Evolutionary conservation across 345 rosid genomes (phyloP).

Genomic region (Linum trigynum): DNA sequence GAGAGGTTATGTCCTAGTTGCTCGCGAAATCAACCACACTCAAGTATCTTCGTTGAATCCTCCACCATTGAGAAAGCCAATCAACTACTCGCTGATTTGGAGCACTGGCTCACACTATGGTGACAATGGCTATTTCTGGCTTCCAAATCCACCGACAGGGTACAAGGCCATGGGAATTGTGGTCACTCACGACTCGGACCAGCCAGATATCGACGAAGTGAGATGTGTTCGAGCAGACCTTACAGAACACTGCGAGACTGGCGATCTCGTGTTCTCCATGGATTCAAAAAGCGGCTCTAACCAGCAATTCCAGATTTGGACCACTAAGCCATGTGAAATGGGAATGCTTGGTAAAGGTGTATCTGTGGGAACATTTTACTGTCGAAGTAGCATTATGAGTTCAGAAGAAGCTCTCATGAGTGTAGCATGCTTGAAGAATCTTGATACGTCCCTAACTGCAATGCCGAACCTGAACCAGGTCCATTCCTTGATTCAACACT

Average conservation of each 20-base stretch:
- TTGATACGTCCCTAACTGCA: conserved; percentile 37
- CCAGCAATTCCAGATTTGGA: conserved; percentile 52
- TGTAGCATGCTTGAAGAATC: conserved; percentile 73
- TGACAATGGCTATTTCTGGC: conserved; percentile 63
- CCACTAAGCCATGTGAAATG: conserved; percentile 51
- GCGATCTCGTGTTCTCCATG: conserved; percentile 33
- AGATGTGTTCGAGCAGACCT: conserved; percentile 80
- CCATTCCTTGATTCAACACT: conserved; percentile 56
- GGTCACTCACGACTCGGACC: conserved; percentile 37
- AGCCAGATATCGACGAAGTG: conserved; percentile 55
- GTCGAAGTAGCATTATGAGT: conserved; percentile 31
- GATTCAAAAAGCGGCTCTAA: conserved; percentile 25
- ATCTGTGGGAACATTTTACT: conserved; percentile 74
- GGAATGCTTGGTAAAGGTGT: conserved; percentile 66
- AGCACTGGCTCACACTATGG: conserved; percentile 28
- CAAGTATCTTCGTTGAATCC: conserved; percentile 13
- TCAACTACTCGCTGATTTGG: conserved; percentile 50
- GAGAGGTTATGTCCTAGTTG: conserved; percentile 71
- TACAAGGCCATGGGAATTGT: conserved; percentile 75
- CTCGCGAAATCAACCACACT: conserved; percentile 18
- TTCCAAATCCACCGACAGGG: conserved; percentile 69
- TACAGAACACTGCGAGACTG: conserved; percentile 61
- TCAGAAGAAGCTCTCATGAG: conserved; percentile 27
- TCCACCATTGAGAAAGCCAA: conserved; percentile 52
- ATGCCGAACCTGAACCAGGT: conserved; percentile 84